phyloP scores from a whole-genome alignment of 257 asterid genomes.

The Solanum arcanum region DNA sequence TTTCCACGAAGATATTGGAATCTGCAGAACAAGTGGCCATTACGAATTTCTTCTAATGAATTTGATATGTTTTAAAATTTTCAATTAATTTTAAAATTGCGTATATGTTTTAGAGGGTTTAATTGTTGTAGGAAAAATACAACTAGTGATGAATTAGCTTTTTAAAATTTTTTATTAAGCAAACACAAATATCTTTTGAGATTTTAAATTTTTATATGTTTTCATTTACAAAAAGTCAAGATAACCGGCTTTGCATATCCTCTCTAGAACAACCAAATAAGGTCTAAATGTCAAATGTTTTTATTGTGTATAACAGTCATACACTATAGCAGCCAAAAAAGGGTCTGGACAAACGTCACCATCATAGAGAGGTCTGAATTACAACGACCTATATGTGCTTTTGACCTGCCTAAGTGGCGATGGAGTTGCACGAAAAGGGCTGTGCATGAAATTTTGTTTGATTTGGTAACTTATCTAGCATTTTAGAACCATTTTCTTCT shows the following conservation, averaged over 20 bases:
- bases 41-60: not conserved
- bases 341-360: not conserved
- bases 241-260: not conserved
- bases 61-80: too few relatives aligned
- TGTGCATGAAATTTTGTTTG: not conserved
- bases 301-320: not conserved
- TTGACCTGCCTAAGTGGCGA: not conserved
- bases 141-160: not conserved
- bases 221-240: not conserved
- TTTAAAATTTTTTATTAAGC: not conserved
- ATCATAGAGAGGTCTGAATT: not conserved
- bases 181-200: not conserved
- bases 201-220: not conserved
- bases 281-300: not conserved
- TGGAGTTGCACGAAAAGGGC: not conserved
- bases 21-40: not conserved
- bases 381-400: not conserved
- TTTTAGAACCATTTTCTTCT: not conserved
- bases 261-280: not conserved
- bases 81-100: not conserved
- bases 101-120: not conserved
- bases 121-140: not conserved
- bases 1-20: not conserved
- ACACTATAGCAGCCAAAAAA: not conserved
- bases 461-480: not conserved